Conservation (phyloP, 1,284 basidiomycete species). For the Ganoderma meredithae region DNA sequence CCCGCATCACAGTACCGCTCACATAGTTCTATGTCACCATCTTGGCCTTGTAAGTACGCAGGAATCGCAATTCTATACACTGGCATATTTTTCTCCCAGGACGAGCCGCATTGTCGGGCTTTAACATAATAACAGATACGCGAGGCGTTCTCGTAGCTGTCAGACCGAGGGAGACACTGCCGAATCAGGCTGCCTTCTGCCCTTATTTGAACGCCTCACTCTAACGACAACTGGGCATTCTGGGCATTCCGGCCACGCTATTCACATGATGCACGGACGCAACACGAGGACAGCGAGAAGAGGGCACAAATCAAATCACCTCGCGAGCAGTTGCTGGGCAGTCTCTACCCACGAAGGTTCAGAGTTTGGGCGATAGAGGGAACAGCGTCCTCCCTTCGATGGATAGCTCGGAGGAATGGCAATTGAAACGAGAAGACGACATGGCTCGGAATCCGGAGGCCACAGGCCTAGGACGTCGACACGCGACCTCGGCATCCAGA, state of each 20-base stretch:
- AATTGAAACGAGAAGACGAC: not conserved
- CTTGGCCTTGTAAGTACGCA: constrained; percentile 27
- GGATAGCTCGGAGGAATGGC: constrained; percentile 2
- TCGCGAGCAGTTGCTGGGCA: constrained; percentile 1
- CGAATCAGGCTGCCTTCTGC: constrained; percentile 1
- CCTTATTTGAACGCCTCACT: constrained; percentile 13
- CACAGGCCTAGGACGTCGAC: not conserved
- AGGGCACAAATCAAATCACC: constrained; percentile 10
- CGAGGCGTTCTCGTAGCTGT: constrained; percentile 26
- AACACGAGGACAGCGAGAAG: constrained; percentile 30
- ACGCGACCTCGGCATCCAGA: not conserved
- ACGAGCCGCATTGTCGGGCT: constrained; percentile 15
- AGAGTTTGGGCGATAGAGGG: constrained; percentile 6
- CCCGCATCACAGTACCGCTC: constrained; percentile 24
- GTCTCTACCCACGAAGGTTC: constrained; percentile 24
- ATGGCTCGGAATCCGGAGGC: not conserved
- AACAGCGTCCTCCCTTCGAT: constrained; percentile 4
- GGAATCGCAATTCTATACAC: constrained; percentile 27
- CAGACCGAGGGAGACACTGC: constrained; percentile 17
- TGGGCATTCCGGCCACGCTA: constrained; percentile 12
- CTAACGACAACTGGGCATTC: constrained; percentile 8
- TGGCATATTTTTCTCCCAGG: constrained; percentile 25
- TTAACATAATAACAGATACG: constrained; percentile 17
- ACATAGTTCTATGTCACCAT: constrained; percentile 32
- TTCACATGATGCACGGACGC: constrained; percentile 7